These are phyloP conservation scores for Sporothrix brunneoviolacea DNA, from an alignment of 2,329 filamentous ascomycete genomes.

Conservation along the genomic window DNA sequence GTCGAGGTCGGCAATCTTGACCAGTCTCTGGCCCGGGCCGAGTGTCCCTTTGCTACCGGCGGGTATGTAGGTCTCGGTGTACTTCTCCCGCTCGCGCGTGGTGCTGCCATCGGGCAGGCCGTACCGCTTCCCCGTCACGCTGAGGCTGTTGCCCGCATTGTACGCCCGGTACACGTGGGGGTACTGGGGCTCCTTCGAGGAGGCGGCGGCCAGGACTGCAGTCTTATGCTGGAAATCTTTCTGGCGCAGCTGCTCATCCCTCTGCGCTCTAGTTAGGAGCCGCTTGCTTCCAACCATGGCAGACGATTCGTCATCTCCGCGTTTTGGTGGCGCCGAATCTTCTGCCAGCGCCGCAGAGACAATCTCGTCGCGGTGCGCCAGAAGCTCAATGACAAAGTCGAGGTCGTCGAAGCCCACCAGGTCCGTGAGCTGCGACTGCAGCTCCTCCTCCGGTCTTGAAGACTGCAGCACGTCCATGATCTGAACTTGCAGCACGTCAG, in stretches of 20 bases:
- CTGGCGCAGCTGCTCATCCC: constrained; percentile 68
- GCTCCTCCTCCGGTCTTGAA: constrained; percentile 65
- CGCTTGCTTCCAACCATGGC: constrained; percentile 30
- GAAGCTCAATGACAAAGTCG: constrained; percentile 87
- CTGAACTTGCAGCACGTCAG: constrained; percentile 68
- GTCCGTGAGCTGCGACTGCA: constrained; percentile 87
- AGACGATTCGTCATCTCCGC: neutral
- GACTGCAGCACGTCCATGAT: constrained; percentile 68
- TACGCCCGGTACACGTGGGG: constrained; percentile 89
- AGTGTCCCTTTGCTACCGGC: constrained; percentile 72
- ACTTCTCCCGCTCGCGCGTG: constrained; percentile 64
- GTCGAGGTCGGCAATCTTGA: constrained; percentile 77
- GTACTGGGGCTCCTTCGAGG: constrained; percentile 69
- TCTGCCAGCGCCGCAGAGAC: constrained; percentile 32
- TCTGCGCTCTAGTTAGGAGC: constrained; percentile 67
- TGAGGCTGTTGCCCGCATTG: constrained; percentile 79
- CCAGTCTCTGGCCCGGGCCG: constrained; percentile 63
- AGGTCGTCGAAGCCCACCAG: constrained; percentile 89
- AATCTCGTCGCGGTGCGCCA: constrained; percentile 67
- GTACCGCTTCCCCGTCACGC: constrained; percentile 72
- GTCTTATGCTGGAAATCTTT: constrained; percentile 81
- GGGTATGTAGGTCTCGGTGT: constrained; percentile 85
- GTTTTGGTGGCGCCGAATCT: constrained; percentile 26
- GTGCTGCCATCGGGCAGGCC: constrained; percentile 70
- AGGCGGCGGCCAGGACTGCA: constrained; percentile 61